Evolutionary conservation across 805 yeast species (phyloP).

Genomic region (Ogataea methylovora): DNA sequence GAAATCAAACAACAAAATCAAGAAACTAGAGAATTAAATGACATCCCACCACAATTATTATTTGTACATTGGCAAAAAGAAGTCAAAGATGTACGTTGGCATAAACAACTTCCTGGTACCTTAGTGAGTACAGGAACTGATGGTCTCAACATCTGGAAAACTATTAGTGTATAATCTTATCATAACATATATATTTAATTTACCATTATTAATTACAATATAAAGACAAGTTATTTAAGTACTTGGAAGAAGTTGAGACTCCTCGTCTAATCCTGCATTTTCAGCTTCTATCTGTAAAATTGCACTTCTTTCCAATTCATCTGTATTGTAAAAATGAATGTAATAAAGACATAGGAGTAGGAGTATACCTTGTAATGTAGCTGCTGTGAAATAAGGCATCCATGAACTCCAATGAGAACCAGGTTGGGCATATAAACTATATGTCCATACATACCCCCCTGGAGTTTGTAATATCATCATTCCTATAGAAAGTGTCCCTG

Average conservation of each 20-base stretch:
- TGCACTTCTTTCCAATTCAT: constrained; percentile 15
- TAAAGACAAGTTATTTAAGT: background rate
- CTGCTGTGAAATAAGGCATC: constrained; percentile 73
- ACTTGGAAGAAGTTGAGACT: background rate
- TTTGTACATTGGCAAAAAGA: constrained; percentile 98
- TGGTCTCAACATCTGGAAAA: constrained; percentile 93
- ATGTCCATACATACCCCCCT: constrained; percentile 78
- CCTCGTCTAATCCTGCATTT: constrained; percentile 3
- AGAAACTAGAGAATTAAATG: constrained; percentile 72
- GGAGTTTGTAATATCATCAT: constrained; percentile 89
- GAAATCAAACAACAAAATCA: constrained; percentile 82
- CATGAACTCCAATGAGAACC: constrained; percentile 85
- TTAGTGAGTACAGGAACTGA: constrained; percentile 92
- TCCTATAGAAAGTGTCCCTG: constrained; percentile 71
- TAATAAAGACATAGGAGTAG: constrained; percentile 56
- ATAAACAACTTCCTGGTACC: constrained; percentile 92
- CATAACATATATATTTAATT: background rate
- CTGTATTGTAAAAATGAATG: constrained; percentile 15
- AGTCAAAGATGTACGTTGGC: constrained; percentile 98
- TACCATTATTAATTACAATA: background rate
- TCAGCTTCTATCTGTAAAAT: constrained; percentile 9
- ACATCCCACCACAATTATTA: constrained; percentile 89
- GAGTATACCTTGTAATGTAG: constrained; percentile 54
- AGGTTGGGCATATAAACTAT: constrained; percentile 60
- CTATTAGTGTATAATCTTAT: constrained; percentile 70